Evolutionary conservation across 2,329 filamentous ascomycete genomes (phyloP).

Genomic region (Neofusicoccum kwambonambiense): DNA sequence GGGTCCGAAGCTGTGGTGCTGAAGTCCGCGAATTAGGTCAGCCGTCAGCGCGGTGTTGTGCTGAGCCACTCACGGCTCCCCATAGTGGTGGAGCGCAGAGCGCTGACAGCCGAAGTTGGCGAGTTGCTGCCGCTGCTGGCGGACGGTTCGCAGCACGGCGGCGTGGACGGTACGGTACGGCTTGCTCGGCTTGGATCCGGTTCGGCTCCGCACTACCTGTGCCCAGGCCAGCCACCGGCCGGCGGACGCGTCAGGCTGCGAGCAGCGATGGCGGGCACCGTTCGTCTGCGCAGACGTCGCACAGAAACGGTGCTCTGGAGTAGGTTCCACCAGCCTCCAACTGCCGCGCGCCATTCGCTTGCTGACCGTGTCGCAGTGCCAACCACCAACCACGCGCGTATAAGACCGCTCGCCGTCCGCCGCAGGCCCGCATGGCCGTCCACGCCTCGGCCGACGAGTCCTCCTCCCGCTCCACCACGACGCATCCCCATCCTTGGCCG

Average conservation of each 20-base stretch:
- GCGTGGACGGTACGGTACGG: not conserved
- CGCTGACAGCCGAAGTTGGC: not conserved
- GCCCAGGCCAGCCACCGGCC: not conserved
- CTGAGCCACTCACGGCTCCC: conserved; percentile 18
- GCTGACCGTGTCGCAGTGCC: not conserved
- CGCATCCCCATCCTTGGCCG: not conserved
- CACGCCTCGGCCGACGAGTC: not conserved
- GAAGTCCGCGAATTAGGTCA: conserved; percentile 7
- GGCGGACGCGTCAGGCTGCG: not conserved
- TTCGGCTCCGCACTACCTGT: conserved; percentile 11
- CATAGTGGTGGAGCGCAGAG: not conserved
- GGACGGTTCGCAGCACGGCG: not conserved
- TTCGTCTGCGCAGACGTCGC: not conserved
- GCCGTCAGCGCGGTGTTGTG: not conserved
- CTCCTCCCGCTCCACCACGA: not conserved
- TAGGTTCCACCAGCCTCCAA: not conserved
- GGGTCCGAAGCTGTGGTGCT: not conserved
- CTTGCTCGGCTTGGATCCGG: not conserved
- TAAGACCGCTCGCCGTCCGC: not conserved
- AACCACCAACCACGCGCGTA: not conserved
- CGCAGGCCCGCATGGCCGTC: not conserved
- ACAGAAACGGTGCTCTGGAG: not conserved
- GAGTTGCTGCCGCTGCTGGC: not conserved
- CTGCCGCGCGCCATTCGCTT: not conserved
- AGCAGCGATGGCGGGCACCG: not conserved